Conservation (phyloP, 768 basidiomycete species). For the Mycena indigotica region DNA sequence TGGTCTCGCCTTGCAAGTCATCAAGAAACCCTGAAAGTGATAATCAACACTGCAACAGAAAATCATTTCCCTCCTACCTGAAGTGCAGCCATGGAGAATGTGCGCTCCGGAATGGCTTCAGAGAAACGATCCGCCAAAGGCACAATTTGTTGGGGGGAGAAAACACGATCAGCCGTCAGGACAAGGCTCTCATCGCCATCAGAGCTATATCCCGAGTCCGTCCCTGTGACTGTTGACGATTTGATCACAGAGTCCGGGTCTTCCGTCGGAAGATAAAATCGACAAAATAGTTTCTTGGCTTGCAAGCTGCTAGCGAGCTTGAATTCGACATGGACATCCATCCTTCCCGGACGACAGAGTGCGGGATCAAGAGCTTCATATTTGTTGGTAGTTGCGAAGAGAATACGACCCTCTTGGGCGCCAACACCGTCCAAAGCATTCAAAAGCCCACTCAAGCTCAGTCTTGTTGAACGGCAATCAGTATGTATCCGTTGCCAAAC, state of each 20-base stretch:
- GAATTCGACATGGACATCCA: slow-evolving; percentile 71
- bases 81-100: slow-evolving; percentile 41
- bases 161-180: slow-evolving; percentile 9
- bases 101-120: slow-evolving; percentile 40
- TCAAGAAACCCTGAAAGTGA: slow-evolving; percentile 41
- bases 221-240: slow-evolving; percentile 9
- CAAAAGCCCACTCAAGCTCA: slow-evolving; percentile 67
- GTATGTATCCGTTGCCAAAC: too few relatives aligned
- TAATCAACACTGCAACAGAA: not conserved
- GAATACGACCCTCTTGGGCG: slow-evolving; percentile 67
- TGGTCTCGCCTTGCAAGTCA: slow-evolving; percentile 62
- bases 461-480: slow-evolving; percentile 33
- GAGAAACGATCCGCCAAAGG: slow-evolving; percentile 54
- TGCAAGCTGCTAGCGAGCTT: slow-evolving; percentile 61
- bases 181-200: not conserved
- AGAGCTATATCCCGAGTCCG: slow-evolving; percentile 25
- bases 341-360: slow-evolving; percentile 64
- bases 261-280: slow-evolving; percentile 53
- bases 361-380: slow-evolving; percentile 62
- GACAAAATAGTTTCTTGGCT: slow-evolving; percentile 56
- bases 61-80: slow-evolving; percentile 32
- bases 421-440: slow-evolving; percentile 71
- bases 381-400: slow-evolving; percentile 75
- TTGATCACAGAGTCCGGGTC: slow-evolving; percentile 20
- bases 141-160: slow-evolving; percentile 37